These are phyloP conservation scores for Fusarium palustre DNA, from an alignment of 2,329 filamentous ascomycete genomes.

Conservation along the genomic window DNA sequence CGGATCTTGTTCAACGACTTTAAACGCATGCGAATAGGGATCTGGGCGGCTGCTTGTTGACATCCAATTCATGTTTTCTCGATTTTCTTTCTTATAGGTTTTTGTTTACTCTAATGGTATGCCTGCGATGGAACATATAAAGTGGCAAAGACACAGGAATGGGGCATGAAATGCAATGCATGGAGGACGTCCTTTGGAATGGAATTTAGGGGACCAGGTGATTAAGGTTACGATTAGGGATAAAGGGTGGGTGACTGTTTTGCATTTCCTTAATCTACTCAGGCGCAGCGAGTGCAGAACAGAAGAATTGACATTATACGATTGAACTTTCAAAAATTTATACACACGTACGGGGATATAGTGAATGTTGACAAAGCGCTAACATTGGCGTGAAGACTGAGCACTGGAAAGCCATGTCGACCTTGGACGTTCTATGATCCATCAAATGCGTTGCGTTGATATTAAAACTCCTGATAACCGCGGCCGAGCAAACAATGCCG, in stretches of 20 bases:
- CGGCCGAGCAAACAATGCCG: slow-evolving; percentile 16
- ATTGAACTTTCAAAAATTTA: slow-evolving; percentile 10
- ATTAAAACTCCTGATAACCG: slow-evolving; percentile 28
- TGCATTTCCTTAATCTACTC: slow-evolving; percentile 17
- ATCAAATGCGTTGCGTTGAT: slow-evolving; percentile 15
- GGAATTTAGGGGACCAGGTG: neutral
- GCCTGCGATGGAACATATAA: slow-evolving; percentile 22
- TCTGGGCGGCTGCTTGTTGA: slow-evolving; percentile 13
- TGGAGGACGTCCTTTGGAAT: slow-evolving; percentile 11
- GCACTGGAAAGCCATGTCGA: neutral
- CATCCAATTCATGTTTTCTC: slow-evolving; percentile 1
- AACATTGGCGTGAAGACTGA: neutral
- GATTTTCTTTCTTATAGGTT: slow-evolving; percentile 9
- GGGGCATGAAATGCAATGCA: slow-evolving; percentile 12
- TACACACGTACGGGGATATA: slow-evolving; percentile 7
- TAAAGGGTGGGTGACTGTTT: slow-evolving; percentile 10
- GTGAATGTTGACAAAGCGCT: slow-evolving; percentile 21
- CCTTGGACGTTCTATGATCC: neutral
- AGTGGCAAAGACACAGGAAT: slow-evolving; percentile 27
- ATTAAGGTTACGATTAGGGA: slow-evolving; percentile 8
- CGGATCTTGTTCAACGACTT: slow-evolving; percentile 32
- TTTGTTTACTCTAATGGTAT: slow-evolving; percentile 34
- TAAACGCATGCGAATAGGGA: slow-evolving; percentile 15
- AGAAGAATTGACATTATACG: slow-evolving; percentile 23
- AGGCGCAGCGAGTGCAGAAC: slow-evolving; percentile 22